Base-by-base conservation (phyloP, 176 grass and related monocot genomes). In the Alloteropsis semialata region DNA sequence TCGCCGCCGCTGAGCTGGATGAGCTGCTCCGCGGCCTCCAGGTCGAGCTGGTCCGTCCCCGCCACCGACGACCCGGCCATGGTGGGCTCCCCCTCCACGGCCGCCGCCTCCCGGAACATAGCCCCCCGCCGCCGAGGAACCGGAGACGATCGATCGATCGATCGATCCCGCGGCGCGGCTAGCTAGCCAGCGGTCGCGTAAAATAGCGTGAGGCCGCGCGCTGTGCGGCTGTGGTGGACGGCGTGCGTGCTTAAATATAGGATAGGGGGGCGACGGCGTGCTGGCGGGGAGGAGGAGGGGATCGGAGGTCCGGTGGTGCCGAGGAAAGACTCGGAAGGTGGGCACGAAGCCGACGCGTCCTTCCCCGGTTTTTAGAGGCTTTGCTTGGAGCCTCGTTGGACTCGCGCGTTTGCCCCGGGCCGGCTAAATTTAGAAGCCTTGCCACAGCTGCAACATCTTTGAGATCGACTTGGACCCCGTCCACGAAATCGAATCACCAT, bases 1-100 rank as follows among this genome's bases (percentile, higher is more conserved):
- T 54, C 58, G 67, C 78, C 74, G 3, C 86, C 85, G 77, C 85
- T 91, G 30, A 91, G 82, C 82, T 91, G 82, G 56, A 91, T 72
- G 55, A 91, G 85, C 77, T 88, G 90, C 74, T 92, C 79, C 74
- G 90, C 83, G 12, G 86, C 90, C 75, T 92, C 86, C 90, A 85
- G 73, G 63, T 85, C 88, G 18, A 83, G 60, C 67, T 28, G 62
- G 17, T 79, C 76, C 17, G 73, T 69, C 39, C 22, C 41, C 2
- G 32, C 69, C 71, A 29, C 10, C 32, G 21, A 48, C 37, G 33
- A 43, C 58, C 65, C 49, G 17, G 54, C 39, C 79, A 8, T 3
- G 6, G 75, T 63, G 0, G 21, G 38, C 39, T 65, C 51, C 60
- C 45, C 75, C 32, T 56, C 73, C 56, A 11, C 74, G 6, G 25